Evolutionary conservation across 2,329 filamentous ascomycete genomes (phyloP).

Genomic region (Nemania serpens): DNA sequence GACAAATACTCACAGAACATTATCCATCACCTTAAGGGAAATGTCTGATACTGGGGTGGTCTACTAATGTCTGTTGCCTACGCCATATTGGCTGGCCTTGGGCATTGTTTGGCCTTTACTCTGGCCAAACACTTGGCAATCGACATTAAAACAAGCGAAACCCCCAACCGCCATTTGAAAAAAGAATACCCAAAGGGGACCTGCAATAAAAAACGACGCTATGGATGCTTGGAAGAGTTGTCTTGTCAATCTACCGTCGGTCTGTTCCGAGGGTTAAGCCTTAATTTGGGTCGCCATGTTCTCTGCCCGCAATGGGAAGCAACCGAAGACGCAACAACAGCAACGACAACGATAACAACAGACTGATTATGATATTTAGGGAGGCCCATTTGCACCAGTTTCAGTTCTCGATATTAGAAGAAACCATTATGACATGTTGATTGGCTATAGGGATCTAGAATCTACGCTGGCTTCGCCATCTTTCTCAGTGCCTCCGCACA

Average conservation of each 20-base stretch:
- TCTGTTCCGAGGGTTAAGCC: not conserved
- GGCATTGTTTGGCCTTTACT: too few species aligned
- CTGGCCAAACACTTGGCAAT: too few species aligned
- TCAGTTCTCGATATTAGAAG: not conserved
- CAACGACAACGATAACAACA: too few species aligned
- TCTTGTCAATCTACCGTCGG: not conserved
- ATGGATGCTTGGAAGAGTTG: not conserved
- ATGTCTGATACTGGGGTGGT: too few species aligned
- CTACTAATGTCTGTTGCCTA: too few species aligned
- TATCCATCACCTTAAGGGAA: too few species aligned
- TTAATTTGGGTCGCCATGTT: not conserved
- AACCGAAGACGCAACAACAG: not conserved
- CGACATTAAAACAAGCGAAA: too few species aligned
- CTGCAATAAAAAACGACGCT: too few species aligned
- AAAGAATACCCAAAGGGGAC: too few species aligned
- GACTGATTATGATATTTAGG: not conserved
- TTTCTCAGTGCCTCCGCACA: conserved; percentile 14
- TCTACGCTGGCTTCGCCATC: not conserved
- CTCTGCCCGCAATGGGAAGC: not conserved
- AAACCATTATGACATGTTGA: not conserved
- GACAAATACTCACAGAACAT: too few species aligned
- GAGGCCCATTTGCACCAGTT: not conserved
- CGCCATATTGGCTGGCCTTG: too few species aligned
- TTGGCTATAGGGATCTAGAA: not conserved
- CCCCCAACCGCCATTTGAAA: too few species aligned